Conservation (phyloP, 345 rosid species). For the Heritiera littoralis region DNA sequence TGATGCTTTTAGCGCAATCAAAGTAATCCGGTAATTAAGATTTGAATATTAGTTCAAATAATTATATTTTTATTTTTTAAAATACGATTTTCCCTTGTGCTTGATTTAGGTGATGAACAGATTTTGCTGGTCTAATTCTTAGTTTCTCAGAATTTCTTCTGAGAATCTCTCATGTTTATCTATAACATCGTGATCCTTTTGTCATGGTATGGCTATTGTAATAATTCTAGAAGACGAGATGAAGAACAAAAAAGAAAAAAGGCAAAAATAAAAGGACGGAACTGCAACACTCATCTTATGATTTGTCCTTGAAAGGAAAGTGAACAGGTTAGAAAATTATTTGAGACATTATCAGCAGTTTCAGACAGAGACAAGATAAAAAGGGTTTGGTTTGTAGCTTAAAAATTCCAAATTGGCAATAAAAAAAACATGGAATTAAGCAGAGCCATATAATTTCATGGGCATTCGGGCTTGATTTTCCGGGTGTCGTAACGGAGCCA, state of each 20-base stretch:
- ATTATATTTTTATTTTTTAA: too few species aligned
- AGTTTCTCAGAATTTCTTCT: not conserved
- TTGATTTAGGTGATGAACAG: not conserved
- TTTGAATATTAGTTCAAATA: too few species aligned
- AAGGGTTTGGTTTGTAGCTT: not conserved
- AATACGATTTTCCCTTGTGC: not conserved
- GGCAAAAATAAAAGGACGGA: not conserved
- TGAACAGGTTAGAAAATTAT: not conserved
- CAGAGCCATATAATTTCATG: not conserved
- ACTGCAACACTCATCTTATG: not conserved
- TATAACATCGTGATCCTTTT: not conserved
- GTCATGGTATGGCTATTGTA: not conserved
- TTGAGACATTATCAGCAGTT: not conserved
- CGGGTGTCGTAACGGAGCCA: not conserved
- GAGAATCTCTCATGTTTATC: not conserved
- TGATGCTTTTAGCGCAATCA: not conserved
- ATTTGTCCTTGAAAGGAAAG: not conserved
- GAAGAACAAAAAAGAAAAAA: not conserved
- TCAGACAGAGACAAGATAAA: not conserved
- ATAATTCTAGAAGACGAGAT: not conserved
- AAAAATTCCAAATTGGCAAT: not conserved
- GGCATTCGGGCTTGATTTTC: not conserved
- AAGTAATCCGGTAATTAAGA: too few species aligned
- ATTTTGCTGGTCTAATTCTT: not conserved
- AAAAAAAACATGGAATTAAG: not conserved